Evolutionary conservation across 306 rosid species (phyloP), one percentile per base, ranked within the genome.

Genomic region (Delonix regia): DNA sequence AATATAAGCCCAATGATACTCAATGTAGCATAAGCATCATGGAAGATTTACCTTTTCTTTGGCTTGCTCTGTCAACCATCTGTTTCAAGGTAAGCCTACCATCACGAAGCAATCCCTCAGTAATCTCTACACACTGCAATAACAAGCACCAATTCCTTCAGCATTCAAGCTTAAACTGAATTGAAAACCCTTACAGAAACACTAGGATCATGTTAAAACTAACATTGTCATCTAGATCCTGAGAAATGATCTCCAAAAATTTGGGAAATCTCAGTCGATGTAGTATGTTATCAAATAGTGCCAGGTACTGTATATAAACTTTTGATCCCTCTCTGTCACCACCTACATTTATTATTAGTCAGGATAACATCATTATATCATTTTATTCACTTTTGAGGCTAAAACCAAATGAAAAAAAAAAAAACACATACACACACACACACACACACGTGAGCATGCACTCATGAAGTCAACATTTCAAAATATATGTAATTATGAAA

Each of bases 221-320:
- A 59, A 91, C 98, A 56, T 91, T 84, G 14, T 87, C 81, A 85
- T 82, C 89, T 39, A 92, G 85, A 30, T 88, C 84, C 73, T 67
- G 81, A 1, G 86, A 78, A 27, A 87, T 91, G 16, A 88, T 78
- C 25, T 83, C 91, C 86, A 89, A 30, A 86, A 90, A 95, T 76
- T 95, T 95, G 51, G 94, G 86, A 81, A 92, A 95, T 57, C 98
- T 88, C 82, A 83, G 39, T 22, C 98, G 94, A 77, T 92, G 98
- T 55, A 95, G 80, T 78, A 92, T 87, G 85, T 89, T 92, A 69
- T 85, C 93, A 47, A 89, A 88, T 79, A 95, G 61, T 9, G 78
- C 94, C 78, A 89, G 16, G 83, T 92, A 95, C 76, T 87, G 82
- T 12, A 84, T 83, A 38, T 57, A 77, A 62, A 27, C 78, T 79